Percentiles rank a stretch among this genome's conserved stretches.
These are phyloP conservation scores for Diphasiastrum complanatum DNA, from an alignment of 83 land plant species.

Conservation along the genomic window DNA sequence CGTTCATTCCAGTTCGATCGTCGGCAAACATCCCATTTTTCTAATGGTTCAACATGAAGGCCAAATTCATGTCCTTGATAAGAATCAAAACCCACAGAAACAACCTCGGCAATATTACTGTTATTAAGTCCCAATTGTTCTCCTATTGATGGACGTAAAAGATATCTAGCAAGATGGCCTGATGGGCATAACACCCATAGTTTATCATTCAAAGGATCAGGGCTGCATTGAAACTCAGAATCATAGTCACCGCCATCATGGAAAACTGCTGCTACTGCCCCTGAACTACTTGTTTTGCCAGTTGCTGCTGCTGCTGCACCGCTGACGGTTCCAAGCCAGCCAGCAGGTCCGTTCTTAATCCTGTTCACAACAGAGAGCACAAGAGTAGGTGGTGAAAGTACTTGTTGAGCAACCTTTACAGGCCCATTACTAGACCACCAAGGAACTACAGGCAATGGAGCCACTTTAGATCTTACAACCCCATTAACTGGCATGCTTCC, in stretches of 20 bases:
- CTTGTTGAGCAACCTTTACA: slow-evolving; percentile 39
- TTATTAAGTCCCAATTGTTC: slow-evolving; percentile 22
- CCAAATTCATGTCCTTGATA: slow-evolving; percentile 39
- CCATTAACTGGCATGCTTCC: slow-evolving; percentile 24
- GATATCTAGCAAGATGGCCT: slow-evolving; percentile 69
- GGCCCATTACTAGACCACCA: slow-evolving; percentile 48
- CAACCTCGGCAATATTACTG: slow-evolving; percentile 20
- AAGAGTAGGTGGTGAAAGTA: slow-evolving; percentile 42
- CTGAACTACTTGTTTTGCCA: slow-evolving; percentile 45
- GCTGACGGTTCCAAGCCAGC: slow-evolving; percentile 71
- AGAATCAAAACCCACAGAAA: slow-evolving; percentile 15
- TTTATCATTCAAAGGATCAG: slow-evolving; percentile 42
- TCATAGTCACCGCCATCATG: slow-evolving; percentile 51
- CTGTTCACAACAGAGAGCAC: slow-evolving; percentile 68
- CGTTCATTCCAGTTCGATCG: slow-evolving; percentile 55
- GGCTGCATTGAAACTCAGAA: slow-evolving; percentile 19
- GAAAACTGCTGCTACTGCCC: slow-evolving; percentile 80
- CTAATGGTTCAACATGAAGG: slow-evolving; percentile 59
- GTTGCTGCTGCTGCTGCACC: slow-evolving; percentile 67
- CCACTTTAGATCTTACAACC: slow-evolving; percentile 20
- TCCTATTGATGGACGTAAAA: slow-evolving; percentile 38
- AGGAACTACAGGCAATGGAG: slow-evolving; percentile 24
- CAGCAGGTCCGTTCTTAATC: slow-evolving; percentile 64
- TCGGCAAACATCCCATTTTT: slow-evolving; percentile 87
- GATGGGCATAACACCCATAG: slow-evolving; percentile 78